Evolutionary conservation across 495 filamentous ascomycete genomes (phyloP), one percentile per base, ranked within the genome.

Genomic region (Penicillium egyptiacum): DNA sequence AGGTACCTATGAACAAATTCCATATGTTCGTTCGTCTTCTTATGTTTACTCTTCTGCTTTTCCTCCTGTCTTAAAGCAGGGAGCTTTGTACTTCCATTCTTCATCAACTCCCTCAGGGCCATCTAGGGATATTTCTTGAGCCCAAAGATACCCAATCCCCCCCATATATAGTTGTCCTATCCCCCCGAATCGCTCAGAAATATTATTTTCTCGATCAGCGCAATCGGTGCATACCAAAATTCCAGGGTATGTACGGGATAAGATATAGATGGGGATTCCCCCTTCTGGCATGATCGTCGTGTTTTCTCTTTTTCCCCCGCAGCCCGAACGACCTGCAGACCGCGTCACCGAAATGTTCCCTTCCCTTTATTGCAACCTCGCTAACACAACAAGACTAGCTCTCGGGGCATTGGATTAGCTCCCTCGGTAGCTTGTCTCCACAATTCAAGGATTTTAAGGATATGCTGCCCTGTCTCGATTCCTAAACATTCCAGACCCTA

Each of bases 241-340:
- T 52, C 58, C 42, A 62, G 53, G 58, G 64, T 64, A 64, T 54
- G 64, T 67, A 33, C 30, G 30, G 30, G 14, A 33, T 33, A 55
- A 64, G 54, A 40, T 35, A 59, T 45, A 53, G 43, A 57, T 54
- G 31, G 20, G 6, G 28, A 44, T 57, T 39, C 17, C 17, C 33
- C 2, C 30, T 66, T 53, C 69, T 64, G 66, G 64, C 72, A 70
- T 72, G 63, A 65, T 62, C 61, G 55, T 68, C 63, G 53, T 60
- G 50, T 53, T 42, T 54, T 55, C 53, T 55, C 35, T 43, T 63
- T 58, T 45, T 53, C 53, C 55, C 58, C 53, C 55, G 47, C 55
- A 52, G 51, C 50, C 50, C 48, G 56, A 56, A 55, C 60, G 25
- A 58, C 56, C 62, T 59, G 64, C 70, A 67, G 65, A 68, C 68